Evolutionary conservation across 2,329 filamentous ascomycete species (phyloP), one percentile per base, ranked within the genome.

Genomic region (Botryotinia globosa): DNA sequence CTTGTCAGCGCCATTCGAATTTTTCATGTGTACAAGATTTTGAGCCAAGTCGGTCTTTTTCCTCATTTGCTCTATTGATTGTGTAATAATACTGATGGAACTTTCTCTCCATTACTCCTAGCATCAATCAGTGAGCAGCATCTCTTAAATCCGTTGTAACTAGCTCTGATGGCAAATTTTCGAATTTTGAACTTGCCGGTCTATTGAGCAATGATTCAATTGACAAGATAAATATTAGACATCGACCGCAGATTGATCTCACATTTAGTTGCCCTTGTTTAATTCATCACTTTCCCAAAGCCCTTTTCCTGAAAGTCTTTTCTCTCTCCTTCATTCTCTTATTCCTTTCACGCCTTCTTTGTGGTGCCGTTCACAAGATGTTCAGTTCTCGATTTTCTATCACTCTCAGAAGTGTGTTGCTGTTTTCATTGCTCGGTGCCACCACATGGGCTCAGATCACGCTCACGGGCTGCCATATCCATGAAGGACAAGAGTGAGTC

Each of bases 401-500:
- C 22, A 62, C 3, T 9, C 59, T 62, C 25, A 39, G 34, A 39
- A 62, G 59, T 18, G 22, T 62, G 22, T n/a, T 62, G 34, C 34
- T 62, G 12, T n/a, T 39, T 62, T 62, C 59, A 18, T n/a, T 62
- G 34, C 59, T 62, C 59, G 14, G 34, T 14, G 59, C 34, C 22
- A 62, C 39, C 59, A 18, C 34, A 18, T 39, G 34, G n/a, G 59
- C 59, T 62, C 59, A 62, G 34, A 62, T 62, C 34, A 62, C 34
- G 34, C 59, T 62, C 59, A 62, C 59, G 0, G 59, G 59, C 34
- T 62, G 59, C 59, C 59, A 39, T 22, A n/a, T 62, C 34, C 34
- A 62, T 34, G 59, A 62, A 14, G 59, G 59, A 62, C 59, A 18
- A 62, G 59, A 62, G 59, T 62, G 16, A 62, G 59, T 62, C 59